Evolutionary conservation across 495 filamentous ascomycete species (phyloP).

Genomic region (Immersiella caudata): DNA sequence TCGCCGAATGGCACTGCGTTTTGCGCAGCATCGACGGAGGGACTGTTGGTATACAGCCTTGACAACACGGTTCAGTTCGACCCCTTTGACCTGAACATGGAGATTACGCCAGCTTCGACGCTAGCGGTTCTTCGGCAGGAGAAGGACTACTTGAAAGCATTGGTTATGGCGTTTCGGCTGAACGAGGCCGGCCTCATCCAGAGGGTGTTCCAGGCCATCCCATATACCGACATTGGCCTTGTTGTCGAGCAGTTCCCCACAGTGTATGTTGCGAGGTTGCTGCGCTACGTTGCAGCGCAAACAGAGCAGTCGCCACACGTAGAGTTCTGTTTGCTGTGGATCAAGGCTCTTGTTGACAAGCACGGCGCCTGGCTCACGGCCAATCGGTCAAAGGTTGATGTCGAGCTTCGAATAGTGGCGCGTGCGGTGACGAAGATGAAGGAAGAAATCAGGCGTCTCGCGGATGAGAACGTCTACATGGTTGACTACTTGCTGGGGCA

Average conservation of each 20-base stretch:
- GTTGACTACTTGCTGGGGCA: slow-evolving; percentile 74
- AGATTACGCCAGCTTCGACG: slow-evolving; percentile 82
- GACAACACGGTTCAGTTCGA: slow-evolving; percentile 83
- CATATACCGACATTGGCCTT: slow-evolving; percentile 71
- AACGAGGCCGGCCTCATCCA: slow-evolving; percentile 78
- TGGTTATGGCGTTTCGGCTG: slow-evolving; percentile 95
- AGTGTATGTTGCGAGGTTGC: slow-evolving; percentile 80
- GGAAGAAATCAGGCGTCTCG: slow-evolving; percentile 70
- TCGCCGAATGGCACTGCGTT: slow-evolving; percentile 86
- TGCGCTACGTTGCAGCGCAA: slow-evolving; percentile 83
- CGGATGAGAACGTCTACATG: slow-evolving; percentile 83
- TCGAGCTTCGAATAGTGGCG: slow-evolving; percentile 78
- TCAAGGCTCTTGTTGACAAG: slow-evolving; percentile 76
- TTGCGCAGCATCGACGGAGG: slow-evolving; percentile 94
- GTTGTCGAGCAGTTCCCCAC: slow-evolving; percentile 78
- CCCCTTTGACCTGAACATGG: slow-evolving; percentile 92
- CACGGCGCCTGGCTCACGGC: slow-evolving; percentile 85
- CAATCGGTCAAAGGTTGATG: slow-evolving; percentile 70
- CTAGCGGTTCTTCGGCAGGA: slow-evolving; percentile 72
- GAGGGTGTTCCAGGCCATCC: slow-evolving; percentile 82
- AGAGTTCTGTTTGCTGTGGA: slow-evolving; percentile 92
- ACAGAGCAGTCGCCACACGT: slow-evolving; percentile 90
- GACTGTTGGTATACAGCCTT: slow-evolving; percentile 86
- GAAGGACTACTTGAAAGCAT: slow-evolving; percentile 82
- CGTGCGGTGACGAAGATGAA: slow-evolving; percentile 76